Conservation (phyloP, 2,329 filamentous ascomycete species). For the Rhynchosporium agropyri region DNA sequence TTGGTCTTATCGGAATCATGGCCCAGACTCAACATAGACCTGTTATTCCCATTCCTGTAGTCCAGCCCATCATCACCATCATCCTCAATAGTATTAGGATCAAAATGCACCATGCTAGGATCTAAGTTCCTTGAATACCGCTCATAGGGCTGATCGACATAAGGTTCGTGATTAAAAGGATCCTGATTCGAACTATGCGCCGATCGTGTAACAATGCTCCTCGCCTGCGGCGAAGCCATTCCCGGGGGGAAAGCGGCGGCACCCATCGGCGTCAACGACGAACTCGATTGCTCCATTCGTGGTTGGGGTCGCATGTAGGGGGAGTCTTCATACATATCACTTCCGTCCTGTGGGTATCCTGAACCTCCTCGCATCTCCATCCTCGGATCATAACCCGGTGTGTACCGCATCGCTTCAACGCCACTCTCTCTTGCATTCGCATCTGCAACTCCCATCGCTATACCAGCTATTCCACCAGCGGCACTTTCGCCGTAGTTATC, state of each 20-base stretch:
- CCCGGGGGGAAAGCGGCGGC: conserved; percentile 40
- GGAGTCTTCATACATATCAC: conserved; percentile 22
- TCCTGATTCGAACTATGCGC: conserved; percentile 34
- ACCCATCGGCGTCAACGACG: conserved; percentile 39
- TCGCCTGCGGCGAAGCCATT: conserved; percentile 37
- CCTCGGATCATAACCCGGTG: conserved; percentile 36
- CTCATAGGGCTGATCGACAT: conserved; percentile 36
- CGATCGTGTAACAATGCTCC: conserved; percentile 35
- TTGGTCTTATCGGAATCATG: conserved; percentile 33
- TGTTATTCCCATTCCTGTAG: conserved; percentile 53
- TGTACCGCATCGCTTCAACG: conserved; percentile 58
- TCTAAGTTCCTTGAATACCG: conserved; percentile 41
- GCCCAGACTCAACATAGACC: conserved; percentile 51
- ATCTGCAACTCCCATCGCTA: conserved; percentile 68
- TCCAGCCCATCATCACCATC: conserved; percentile 85
- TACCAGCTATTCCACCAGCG: conserved; percentile 67
- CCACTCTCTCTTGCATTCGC: conserved; percentile 66
- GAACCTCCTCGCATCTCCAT: conserved; percentile 18
- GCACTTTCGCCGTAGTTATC: conserved; percentile 68
- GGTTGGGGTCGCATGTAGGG: conserved; percentile 26
- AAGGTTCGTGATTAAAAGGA: conserved; percentile 35
- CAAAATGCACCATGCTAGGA: conserved; percentile 37
- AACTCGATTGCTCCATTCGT: conserved; percentile 32
- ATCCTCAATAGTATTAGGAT: conserved; percentile 80
- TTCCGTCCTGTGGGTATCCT: background rate